Percentiles rank a stretch among this genome's conserved stretches.
Evolutionary conservation across 192 early-diverging fungal genomes (phyloP).

Genomic region (Entomortierella beljakovae): DNA sequence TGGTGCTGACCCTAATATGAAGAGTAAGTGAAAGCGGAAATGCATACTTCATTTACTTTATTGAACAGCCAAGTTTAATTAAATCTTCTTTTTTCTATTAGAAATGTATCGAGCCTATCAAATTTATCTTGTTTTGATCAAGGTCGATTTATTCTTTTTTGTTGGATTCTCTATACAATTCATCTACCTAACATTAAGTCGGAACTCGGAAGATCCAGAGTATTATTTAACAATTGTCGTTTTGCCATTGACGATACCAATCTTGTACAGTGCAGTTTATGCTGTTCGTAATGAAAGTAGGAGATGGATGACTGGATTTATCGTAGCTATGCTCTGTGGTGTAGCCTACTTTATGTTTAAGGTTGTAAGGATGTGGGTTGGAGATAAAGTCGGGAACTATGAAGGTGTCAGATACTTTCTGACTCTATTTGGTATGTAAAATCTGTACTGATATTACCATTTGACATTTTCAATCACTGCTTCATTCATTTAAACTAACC

Average conservation of each 20-base stretch:
- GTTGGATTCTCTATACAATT: conserved; percentile 75
- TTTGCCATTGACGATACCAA: conserved; percentile 66
- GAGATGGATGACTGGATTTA: conserved; percentile 66
- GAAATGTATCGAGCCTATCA: conserved; percentile 77
- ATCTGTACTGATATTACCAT: conserved; percentile 66
- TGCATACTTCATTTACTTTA: conserved; percentile 2
- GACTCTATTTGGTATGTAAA: conserved; percentile 76
- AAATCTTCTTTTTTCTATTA: conserved; percentile 14
- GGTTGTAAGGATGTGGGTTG: conserved; percentile 67
- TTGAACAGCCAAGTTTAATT: neutral
- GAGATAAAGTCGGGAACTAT: conserved; percentile 58
- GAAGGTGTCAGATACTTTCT: conserved; percentile 67
- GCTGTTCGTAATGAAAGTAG: conserved; percentile 77
- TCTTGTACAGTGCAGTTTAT: conserved; percentile 74
- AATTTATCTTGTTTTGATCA: conserved; percentile 83
- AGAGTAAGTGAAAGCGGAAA: conserved; percentile 54
- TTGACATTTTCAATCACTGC: neutral
- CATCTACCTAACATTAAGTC: conserved; percentile 40
- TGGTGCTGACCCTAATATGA: conserved; percentile 70
- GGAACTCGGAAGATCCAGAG: conserved; percentile 56
- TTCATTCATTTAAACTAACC: conserved; percentile 59
- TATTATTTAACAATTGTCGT: conserved; percentile 67
- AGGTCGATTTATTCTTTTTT: conserved; percentile 89
- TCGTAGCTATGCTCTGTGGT: conserved; percentile 68
- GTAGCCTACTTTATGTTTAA: conserved; percentile 80